Evolutionary conservation across 2,329 filamentous ascomycete species (phyloP).

Genomic region (Alternaria dauci): DNA sequence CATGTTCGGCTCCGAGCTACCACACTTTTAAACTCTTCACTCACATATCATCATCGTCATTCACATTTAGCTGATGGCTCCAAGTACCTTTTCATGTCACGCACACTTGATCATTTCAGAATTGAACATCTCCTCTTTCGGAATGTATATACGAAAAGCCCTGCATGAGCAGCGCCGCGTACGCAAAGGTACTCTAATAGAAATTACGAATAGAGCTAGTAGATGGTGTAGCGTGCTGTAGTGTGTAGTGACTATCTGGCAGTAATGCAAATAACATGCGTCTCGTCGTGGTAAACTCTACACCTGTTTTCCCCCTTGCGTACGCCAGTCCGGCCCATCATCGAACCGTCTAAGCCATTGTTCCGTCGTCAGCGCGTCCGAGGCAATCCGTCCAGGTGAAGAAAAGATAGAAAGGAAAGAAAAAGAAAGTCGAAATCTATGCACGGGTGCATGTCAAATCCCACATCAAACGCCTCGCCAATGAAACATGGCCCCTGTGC

Average conservation of each 20-base stretch:
- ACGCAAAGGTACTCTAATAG: constrained; percentile 3
- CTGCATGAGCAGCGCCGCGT: background rate
- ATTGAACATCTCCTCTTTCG: background rate
- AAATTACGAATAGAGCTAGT: constrained; percentile 11
- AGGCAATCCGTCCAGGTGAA: constrained; percentile 1
- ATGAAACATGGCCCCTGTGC: background rate
- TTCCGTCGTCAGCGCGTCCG: constrained; percentile 1
- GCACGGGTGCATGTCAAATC: too few relatives aligned
- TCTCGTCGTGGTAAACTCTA: background rate
- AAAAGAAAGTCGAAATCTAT: background rate
- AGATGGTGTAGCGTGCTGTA: background rate
- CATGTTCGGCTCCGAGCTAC: background rate
- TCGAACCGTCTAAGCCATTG: background rate
- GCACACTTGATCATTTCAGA: background rate
- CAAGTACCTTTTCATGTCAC: background rate
- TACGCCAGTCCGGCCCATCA: constrained; percentile 1
- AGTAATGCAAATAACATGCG: background rate
- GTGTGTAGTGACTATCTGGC: background rate
- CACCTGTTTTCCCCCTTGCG: background rate
- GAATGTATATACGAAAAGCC: background rate
- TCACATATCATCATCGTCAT: background rate
- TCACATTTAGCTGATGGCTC: background rate
- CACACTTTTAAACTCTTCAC: background rate
- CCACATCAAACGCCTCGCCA: background rate
- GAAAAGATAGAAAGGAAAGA: background rate